Percentiles rank a stretch among this genome's conserved stretches.
These are phyloP conservation scores for Lentinula lateritia DNA, from an alignment of 768 basidiomycete species.

Conservation along the genomic window DNA sequence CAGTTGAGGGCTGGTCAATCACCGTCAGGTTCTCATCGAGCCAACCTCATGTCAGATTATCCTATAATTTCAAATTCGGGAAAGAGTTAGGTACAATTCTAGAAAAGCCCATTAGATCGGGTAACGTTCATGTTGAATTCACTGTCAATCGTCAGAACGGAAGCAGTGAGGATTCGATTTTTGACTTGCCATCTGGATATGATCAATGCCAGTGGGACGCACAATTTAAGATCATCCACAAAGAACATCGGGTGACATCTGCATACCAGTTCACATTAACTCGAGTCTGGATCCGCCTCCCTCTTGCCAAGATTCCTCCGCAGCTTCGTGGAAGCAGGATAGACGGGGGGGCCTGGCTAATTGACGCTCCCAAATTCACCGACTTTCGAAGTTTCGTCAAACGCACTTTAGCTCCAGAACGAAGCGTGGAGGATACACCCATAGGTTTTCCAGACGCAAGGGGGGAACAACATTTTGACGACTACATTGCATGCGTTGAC, in stretches of 20 bases:
- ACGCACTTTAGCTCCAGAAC: neutral
- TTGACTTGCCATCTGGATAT: too few relatives aligned
- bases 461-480: neutral
- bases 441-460: neutral
- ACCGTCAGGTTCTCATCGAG: neutral
- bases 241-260: neutral
- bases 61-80: neutral
- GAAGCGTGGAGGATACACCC: too few relatives aligned
- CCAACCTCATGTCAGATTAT: neutral
- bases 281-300: neutral
- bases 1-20: neutral
- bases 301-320: neutral
- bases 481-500: neutral
- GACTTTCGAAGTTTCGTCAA: neutral
- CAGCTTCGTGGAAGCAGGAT: neutral
- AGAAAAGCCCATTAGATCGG: neutral
- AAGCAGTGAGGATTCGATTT: too few relatives aligned
- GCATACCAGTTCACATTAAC: neutral
- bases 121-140: neutral
- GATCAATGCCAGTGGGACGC: neutral
- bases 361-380: neutral
- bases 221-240: neutral
- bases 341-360: neutral
- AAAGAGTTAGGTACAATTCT: neutral
- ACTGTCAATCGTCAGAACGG: neutral